These are phyloP conservation scores for Madurella fahalii DNA, from an alignment of 2,329 filamentous ascomycete species.

Conservation along the genomic window DNA sequence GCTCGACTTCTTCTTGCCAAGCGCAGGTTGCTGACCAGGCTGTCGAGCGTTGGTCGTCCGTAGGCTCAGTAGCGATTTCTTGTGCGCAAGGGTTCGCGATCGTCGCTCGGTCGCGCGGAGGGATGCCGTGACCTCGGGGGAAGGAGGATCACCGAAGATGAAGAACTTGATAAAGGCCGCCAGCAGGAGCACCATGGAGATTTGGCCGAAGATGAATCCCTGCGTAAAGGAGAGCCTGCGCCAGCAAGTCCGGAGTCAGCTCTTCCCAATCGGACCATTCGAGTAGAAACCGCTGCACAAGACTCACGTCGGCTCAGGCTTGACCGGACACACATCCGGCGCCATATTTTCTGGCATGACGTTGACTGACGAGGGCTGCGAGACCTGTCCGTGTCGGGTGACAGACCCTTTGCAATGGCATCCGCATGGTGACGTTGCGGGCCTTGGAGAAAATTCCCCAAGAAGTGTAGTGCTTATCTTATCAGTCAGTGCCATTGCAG, in stretches of 20 bases:
- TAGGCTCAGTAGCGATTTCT: conserved; percentile 65
- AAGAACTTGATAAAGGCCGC: conserved; percentile 99
- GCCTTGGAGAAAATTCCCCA: background rate
- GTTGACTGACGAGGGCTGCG: background rate
- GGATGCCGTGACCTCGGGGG: conserved; percentile 73
- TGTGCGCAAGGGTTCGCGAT: conserved; percentile 70
- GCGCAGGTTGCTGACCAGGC: conserved; percentile 30
- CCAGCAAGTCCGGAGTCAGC: background rate
- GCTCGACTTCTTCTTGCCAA: conserved; percentile 65
- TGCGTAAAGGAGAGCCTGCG: conserved; percentile 83
- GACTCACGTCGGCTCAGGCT: conserved; percentile 45
- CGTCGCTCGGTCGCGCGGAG: conserved; percentile 70
- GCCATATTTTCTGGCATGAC: conserved; percentile 32
- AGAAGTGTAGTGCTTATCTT: conserved; percentile 19
- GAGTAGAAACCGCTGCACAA: background rate
- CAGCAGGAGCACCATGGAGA: conserved; percentile 85
- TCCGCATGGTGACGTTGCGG: background rate
- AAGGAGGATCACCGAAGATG: conserved; percentile 93
- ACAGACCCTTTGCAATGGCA: background rate
- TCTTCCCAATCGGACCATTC: background rate
- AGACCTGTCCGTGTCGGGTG: background rate
- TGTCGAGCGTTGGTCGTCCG: conserved; percentile 42
- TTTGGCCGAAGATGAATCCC: conserved; percentile 86
- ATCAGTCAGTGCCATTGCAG: conserved; percentile 10
- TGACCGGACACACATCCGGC: conserved; percentile 39